Evolutionary conservation across 2,329 filamentous ascomycete genomes (phyloP).

Genomic region (Hirsutella minnesotensis): DNA sequence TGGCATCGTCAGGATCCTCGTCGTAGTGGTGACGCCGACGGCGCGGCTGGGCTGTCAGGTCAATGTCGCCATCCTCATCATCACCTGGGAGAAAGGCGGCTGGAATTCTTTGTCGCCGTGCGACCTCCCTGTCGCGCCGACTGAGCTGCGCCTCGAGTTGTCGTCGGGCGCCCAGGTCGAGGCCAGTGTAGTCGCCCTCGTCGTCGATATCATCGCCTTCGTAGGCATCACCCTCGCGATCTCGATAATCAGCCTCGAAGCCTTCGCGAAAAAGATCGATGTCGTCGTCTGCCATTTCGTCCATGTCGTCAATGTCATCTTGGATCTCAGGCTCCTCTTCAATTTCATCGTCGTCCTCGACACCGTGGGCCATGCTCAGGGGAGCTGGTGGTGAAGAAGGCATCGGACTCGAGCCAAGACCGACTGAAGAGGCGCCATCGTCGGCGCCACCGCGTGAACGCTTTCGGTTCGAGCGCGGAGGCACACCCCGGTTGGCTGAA

Average conservation of each 20-base stretch:
- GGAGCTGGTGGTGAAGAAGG: conserved; percentile 51
- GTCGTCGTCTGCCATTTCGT: conserved; percentile 72
- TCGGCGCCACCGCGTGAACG: conserved; percentile 40
- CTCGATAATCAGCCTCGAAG: conserved; percentile 59
- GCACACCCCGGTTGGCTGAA: conserved; percentile 68
- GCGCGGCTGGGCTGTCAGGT: conserved; percentile 75
- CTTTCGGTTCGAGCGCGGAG: conserved; percentile 39
- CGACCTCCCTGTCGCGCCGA: conserved; percentile 61
- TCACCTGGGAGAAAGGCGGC: conserved; percentile 68
- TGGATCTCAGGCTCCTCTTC: conserved; percentile 62
- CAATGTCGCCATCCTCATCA: conserved; percentile 73
- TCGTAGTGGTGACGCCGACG: conserved; percentile 84
- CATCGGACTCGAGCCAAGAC: conserved; percentile 47
- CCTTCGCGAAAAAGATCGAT: conserved; percentile 68
- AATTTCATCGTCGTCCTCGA: conserved; percentile 60
- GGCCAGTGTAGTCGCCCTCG: conserved; percentile 59
- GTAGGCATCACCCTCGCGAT: conserved; percentile 57
- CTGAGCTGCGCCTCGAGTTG: conserved; percentile 62
- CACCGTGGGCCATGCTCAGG: conserved; percentile 53
- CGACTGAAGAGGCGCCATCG: conserved; percentile 39
- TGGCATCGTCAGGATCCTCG: conserved; percentile 84
- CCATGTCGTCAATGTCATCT: conserved; percentile 64
- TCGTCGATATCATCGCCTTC: conserved; percentile 65
- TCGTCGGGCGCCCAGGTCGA: conserved; percentile 55
- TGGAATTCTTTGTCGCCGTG: conserved; percentile 54